Conservation (phyloP, 2,329 filamentous ascomycete genomes). For the Ramularia endophylla region DNA sequence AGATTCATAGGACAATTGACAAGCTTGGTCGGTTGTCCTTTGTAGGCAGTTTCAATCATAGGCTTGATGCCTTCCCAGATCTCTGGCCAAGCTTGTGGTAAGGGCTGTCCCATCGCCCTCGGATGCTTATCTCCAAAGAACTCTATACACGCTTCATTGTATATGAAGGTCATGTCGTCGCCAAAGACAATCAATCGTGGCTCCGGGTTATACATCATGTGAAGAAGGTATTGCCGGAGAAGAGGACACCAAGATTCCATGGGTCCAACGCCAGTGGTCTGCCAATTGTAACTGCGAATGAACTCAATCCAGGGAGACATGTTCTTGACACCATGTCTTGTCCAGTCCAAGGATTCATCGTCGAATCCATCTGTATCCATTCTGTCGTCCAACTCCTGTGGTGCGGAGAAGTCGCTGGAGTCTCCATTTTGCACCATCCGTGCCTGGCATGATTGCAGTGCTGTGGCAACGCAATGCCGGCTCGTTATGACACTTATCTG, state of each 20-base stretch:
- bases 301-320: slow-evolving; percentile 22
- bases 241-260: slow-evolving; percentile 24
- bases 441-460: neutral
- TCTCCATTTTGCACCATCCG: too few relatives aligned
- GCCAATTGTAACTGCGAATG: slow-evolving; percentile 26
- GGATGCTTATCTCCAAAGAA: slow-evolving; percentile 25
- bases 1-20: slow-evolving; percentile 19
- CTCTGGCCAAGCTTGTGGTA: slow-evolving; percentile 18
- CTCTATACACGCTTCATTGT: slow-evolving; percentile 27
- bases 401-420: too few relatives aligned
- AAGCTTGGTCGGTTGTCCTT: slow-evolving; percentile 17
- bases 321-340: slow-evolving; percentile 15
- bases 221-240: slow-evolving; percentile 20
- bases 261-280: slow-evolving; percentile 23
- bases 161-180: slow-evolving; percentile 26
- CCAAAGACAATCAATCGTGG: slow-evolving; percentile 31
- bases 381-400: neutral
- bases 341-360: slow-evolving; percentile 25
- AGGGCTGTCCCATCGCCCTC: slow-evolving; percentile 15
- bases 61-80: slow-evolving; percentile 17
- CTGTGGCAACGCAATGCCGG: slow-evolving; percentile 8
- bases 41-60: slow-evolving; percentile 18
- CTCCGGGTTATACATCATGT: slow-evolving; percentile 27
- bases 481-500: slow-evolving; percentile 9
- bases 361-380: neutral